phyloP scores from a whole-genome alignment of 2,329 filamentous ascomycete species.

The Grosmannia clavigera region DNA sequence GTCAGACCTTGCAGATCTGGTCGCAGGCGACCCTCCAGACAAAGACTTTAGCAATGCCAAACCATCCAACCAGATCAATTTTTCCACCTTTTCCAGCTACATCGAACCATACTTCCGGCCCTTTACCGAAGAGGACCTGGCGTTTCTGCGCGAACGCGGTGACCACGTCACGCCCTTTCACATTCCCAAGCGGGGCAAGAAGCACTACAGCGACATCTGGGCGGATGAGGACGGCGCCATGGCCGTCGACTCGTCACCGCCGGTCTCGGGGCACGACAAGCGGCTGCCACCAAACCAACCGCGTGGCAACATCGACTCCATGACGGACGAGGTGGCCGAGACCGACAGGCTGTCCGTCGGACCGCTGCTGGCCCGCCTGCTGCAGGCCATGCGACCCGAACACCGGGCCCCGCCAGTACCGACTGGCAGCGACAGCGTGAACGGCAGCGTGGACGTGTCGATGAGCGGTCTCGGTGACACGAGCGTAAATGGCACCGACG shows the following conservation, averaged over 20 bases:
- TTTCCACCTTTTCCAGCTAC: conserved; percentile 83
- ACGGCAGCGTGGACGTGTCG: conserved; percentile 35
- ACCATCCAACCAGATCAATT: conserved; percentile 85
- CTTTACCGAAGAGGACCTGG: conserved; percentile 85
- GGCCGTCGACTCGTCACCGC: conserved; percentile 53
- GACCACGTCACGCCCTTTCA: conserved; percentile 75
- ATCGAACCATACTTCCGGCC: conserved; percentile 84
- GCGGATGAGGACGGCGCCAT: conserved; percentile 82
- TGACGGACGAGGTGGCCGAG: conserved; percentile 77
- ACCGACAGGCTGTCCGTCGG: conserved; percentile 83
- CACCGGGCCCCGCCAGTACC: conserved; percentile 40
- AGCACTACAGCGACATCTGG: conserved; percentile 84
- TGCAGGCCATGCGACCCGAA: conserved; percentile 73
- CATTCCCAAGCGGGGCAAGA: conserved; percentile 73
- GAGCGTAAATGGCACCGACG: neutral
- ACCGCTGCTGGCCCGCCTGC: conserved; percentile 68
- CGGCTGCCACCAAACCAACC: conserved; percentile 68
- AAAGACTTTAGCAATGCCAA: conserved; percentile 94
- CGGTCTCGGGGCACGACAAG: conserved; percentile 31
- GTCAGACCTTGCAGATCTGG: conserved; percentile 69
- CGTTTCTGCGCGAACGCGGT: conserved; percentile 80
- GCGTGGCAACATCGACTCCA: conserved; percentile 72
- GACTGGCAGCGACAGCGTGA: conserved; percentile 40
- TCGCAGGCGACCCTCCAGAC: conserved; percentile 80
- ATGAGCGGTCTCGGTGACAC: neutral